These are phyloP conservation scores for Hyphopichia wangnamkhiaoensis DNA, from an alignment of 1,139 yeast species.

Conservation along the genomic window DNA sequence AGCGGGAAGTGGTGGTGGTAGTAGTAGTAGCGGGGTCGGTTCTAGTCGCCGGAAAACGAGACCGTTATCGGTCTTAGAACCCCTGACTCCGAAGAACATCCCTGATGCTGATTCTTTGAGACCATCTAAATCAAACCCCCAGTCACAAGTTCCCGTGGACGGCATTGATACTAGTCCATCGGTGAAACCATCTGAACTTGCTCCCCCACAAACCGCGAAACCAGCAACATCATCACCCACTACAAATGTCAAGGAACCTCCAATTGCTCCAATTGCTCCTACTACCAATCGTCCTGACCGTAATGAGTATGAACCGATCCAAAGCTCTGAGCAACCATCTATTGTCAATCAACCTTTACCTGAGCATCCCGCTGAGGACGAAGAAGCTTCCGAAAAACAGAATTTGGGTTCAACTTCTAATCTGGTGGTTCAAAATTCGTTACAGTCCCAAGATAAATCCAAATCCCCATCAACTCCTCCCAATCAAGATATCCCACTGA, in stretches of 20 bases:
- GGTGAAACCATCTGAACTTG: too few species aligned
- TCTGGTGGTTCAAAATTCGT: neutral
- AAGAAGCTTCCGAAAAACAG: neutral
- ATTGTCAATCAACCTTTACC: neutral
- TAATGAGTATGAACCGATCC: constrained; percentile 1
- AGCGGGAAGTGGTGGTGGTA: neutral
- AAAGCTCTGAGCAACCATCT: constrained; percentile 1
- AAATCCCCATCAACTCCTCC: neutral
- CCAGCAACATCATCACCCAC: neutral
- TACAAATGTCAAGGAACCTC: neutral
- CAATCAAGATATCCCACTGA: neutral
- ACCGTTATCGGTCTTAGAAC: neutral
- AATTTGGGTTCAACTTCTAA: neutral
- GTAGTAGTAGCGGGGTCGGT: neutral
- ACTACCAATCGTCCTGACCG: neutral
- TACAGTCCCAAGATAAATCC: neutral
- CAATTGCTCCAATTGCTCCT: neutral
- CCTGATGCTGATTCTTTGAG: neutral
- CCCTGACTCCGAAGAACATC: neutral
- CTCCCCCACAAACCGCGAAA: too few species aligned
- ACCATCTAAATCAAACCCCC: constrained; percentile 1
- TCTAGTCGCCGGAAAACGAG: neutral
- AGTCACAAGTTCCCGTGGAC: too few species aligned
- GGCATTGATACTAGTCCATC: too few species aligned
- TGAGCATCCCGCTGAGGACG: neutral